These are phyloP conservation scores for Quercus berberidifolia DNA, from an alignment of 306 rosid species.

Conservation along the genomic window DNA sequence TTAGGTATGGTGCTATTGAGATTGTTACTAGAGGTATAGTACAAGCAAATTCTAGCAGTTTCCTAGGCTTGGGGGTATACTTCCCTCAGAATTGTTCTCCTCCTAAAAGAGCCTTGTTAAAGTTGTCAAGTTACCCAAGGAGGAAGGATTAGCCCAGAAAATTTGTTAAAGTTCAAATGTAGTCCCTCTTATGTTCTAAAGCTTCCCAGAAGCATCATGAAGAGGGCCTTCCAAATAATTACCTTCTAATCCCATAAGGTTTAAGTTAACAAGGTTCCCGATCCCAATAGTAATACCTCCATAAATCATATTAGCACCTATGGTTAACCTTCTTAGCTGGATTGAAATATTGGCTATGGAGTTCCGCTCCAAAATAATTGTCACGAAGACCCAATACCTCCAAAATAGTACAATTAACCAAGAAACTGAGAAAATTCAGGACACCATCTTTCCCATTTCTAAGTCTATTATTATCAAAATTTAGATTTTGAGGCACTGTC, in stretches of 20 bases:
- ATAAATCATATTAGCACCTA: conserved; percentile 5
- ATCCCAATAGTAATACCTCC: conserved; percentile 22
- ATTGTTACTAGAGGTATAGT: conserved; percentile 29
- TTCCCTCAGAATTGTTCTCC: conserved; percentile 32
- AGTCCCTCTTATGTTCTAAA: conserved; percentile 17
- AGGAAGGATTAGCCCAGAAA: conserved; percentile 34
- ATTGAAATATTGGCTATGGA: conserved; percentile 32
- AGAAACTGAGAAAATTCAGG: conserved; percentile 22
- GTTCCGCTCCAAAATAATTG: conserved; percentile 31
- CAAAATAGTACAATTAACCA: conserved; percentile 30
- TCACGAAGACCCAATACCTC: conserved; percentile 1
- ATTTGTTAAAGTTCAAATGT: conserved; percentile 16
- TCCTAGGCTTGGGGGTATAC: conserved; percentile 37
- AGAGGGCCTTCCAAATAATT: conserved; percentile 26
- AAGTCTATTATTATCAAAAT: conserved; percentile 28
- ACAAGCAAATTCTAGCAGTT: conserved; percentile 17
- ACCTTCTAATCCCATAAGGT: conserved; percentile 12
- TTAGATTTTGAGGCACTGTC: conserved; percentile 30
- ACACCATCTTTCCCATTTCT: conserved; percentile 27
- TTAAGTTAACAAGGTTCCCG: conserved; percentile 27
- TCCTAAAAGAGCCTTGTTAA: conserved; percentile 13
- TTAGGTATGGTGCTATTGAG: conserved; percentile 38
- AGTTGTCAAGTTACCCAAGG: conserved; percentile 38
- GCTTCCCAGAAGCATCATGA: conserved; percentile 25
- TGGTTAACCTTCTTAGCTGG: not conserved